These are phyloP conservation scores for Blastobotrys raffinosifermentans DNA, from an alignment of 1,139 yeast genomes.

Conservation along the genomic window DNA sequence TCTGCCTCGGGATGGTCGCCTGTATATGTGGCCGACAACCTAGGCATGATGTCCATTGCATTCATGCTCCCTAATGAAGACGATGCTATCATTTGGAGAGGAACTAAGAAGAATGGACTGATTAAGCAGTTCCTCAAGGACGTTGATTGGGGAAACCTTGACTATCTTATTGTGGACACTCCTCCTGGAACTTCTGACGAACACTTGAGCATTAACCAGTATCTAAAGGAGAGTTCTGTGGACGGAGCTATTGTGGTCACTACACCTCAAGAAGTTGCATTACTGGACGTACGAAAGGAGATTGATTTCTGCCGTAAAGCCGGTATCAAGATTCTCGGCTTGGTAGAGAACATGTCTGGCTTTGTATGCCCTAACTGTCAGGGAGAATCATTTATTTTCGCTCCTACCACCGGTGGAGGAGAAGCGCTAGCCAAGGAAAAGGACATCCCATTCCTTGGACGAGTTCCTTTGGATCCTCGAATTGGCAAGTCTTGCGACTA, in stretches of 20 bases:
- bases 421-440: slow-evolving; percentile 72
- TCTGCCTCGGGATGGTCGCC: slow-evolving; percentile 96
- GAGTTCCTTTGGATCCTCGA: slow-evolving; percentile 93
- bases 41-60: slow-evolving; percentile 93
- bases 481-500: slow-evolving; percentile 83
- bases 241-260: slow-evolving; percentile 96
- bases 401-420: slow-evolving; percentile 97
- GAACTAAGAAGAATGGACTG: slow-evolving; percentile 87
- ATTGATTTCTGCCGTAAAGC: slow-evolving; percentile 93
- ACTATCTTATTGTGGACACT: slow-evolving; percentile 87
- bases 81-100: slow-evolving; percentile 95
- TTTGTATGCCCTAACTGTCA: slow-evolving; percentile 95
- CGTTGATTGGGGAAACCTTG: slow-evolving; percentile 93
- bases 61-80: slow-evolving; percentile 93
- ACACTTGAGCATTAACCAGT: slow-evolving; percentile 83
- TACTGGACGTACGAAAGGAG: slow-evolving; percentile 91
- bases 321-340: slow-evolving; percentile 73
- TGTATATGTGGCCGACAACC: slow-evolving; percentile 88
- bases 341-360: slow-evolving; percentile 97
- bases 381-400: slow-evolving; percentile 85
- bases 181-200: slow-evolving; percentile 99
- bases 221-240: slow-evolving; percentile 82
- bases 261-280: slow-evolving; percentile 96
- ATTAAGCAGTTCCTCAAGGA: slow-evolving; percentile 92
- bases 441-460: slow-evolving; percentile 72